Conservation (phyloP, 305 asterid genomes). For the Coffea humblotiana region DNA sequence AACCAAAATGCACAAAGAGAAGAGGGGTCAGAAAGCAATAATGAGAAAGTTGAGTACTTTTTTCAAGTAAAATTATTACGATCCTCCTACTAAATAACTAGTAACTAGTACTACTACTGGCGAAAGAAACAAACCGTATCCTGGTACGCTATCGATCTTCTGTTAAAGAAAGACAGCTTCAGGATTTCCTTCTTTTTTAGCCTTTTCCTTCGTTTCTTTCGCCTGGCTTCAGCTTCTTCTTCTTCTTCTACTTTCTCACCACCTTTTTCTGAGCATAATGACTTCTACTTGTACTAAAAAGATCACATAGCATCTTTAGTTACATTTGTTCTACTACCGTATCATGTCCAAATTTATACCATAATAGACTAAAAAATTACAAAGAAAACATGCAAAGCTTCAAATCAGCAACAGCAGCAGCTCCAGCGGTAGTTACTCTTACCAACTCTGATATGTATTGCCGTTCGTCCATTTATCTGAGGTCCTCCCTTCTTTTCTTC, state of each 20-base stretch:
- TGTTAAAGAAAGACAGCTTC: conserved; percentile 30
- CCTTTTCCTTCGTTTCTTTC: conserved; percentile 18
- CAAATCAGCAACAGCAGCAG: conserved; percentile 36
- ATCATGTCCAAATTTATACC: conserved; percentile 5
- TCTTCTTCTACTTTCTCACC: conserved; percentile 9
- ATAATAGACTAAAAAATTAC: background rate
- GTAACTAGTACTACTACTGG: background rate
- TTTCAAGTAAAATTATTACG: conserved; percentile 16
- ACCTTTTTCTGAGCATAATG: conserved; percentile 12
- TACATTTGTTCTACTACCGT: background rate
- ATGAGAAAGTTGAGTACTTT: conserved; percentile 34
- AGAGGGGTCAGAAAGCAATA: conserved; percentile 43
- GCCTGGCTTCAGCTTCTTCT: conserved; percentile 13
- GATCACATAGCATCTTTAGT: conserved; percentile 8
- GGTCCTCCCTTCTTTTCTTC: conserved; percentile 37
- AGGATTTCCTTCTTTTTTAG: conserved; percentile 34
- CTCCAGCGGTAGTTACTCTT: conserved; percentile 36
- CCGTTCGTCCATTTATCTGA: conserved; percentile 59
- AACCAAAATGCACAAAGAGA: background rate
- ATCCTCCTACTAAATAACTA: background rate
- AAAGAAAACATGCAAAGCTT: conserved; percentile 51
- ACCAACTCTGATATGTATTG: conserved; percentile 52
- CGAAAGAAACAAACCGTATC: conserved; percentile 24
- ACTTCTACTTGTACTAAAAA: background rate
- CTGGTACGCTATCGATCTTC: conserved; percentile 39